phyloP scores from a whole-genome alignment of 345 rosid genomes.

The thale cress (Arabidopsis thaliana) region TAIR10.1 NC_003074.8:22297001-22297500 shows the following conservation, averaged over 20 bases:
- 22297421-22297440: constrained; percentile 27
- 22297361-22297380: constrained; percentile 74
- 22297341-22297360: constrained; percentile 56
- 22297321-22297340: constrained; percentile 38
- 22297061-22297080: neutral
- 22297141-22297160: too few species aligned
- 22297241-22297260: too few species aligned
- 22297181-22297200: too few species aligned
- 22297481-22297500: constrained; percentile 26
- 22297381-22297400: constrained; percentile 59
- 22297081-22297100: neutral
- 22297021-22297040: neutral
- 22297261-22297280: neutral
- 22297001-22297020: neutral
- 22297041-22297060: neutral
- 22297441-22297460: neutral
- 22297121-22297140: neutral
- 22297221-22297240: too few species aligned
- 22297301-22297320: neutral
- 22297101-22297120: neutral
- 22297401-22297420: constrained; percentile 30
- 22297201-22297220: too few species aligned
- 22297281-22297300: neutral
- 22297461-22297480: constrained; percentile 11
- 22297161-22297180: too few species aligned